phyloP scores from a whole-genome alignment of 1,284 basidiomycete species.

The Fomitiporia mediterranea region DNA sequence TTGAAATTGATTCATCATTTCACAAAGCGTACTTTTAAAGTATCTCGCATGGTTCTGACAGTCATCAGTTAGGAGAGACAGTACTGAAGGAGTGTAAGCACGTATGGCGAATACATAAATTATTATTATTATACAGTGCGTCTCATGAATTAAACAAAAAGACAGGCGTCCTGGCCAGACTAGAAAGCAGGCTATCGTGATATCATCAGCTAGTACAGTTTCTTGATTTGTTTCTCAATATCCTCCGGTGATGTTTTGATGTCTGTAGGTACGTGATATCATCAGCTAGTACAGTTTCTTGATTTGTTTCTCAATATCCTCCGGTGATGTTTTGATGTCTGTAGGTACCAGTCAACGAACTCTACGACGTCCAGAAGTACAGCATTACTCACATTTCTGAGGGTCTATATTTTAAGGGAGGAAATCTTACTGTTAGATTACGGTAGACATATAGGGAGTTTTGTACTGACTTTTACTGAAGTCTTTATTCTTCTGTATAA shows the following conservation, averaged over 20 bases:
- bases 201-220: slow-evolving; percentile 14
- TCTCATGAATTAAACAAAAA: no score
- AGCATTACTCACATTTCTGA: slow-evolving; percentile 62
- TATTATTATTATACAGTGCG: no score
- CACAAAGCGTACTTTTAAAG: no score
- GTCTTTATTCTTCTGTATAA: slow-evolving; percentile 72
- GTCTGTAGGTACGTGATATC: slow-evolving; percentile 52
- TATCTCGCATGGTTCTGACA: no score
- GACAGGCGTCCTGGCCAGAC: no score
- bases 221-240: slow-evolving; percentile 64
- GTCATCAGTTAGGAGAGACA: no score
- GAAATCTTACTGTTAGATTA: background rate
- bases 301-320: slow-evolving; percentile 69
- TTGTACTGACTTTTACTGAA: slow-evolving; percentile 71
- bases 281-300: slow-evolving; percentile 33
- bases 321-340: slow-evolving; percentile 77
- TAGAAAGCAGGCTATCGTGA: no score
- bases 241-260: slow-evolving; percentile 75
- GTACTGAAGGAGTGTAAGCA: no score
- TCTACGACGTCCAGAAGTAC: background rate
- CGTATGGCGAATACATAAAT: no score
- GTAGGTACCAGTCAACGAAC: slow-evolving; percentile 12
- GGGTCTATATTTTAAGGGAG: slow-evolving; percentile 49
- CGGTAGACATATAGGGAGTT: slow-evolving; percentile 4
- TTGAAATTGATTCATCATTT: no score